A percentile compares a stretch with the other conserved stretches of the same genome.
Evolutionary conservation across 331 rosid genomes (phyloP).

Genomic region (Quercus phellos): DNA sequence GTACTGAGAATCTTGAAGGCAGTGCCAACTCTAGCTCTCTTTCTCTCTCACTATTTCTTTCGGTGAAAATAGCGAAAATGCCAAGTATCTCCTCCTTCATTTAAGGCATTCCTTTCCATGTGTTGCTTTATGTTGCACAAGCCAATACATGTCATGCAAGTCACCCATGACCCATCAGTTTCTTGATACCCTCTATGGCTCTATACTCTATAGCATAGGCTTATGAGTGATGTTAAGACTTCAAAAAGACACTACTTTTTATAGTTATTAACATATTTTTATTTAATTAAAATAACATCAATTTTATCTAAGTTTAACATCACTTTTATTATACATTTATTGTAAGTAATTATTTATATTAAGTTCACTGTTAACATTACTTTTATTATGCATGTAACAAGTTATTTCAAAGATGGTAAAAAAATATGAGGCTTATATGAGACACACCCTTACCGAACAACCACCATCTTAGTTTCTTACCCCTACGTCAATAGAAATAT

Average conservation of each 20-base stretch:
- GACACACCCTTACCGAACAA: background rate
- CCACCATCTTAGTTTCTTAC: background rate
- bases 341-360: too few species aligned
- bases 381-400: too few species aligned
- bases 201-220: too few species aligned
- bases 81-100: background rate
- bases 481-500: background rate
- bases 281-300: too few species aligned
- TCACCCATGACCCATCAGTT: slow-evolving; percentile 29
- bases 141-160: slow-evolving; percentile 44
- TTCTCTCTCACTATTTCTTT: background rate
- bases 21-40: slow-evolving; percentile 25
- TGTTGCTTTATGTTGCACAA: slow-evolving; percentile 19
- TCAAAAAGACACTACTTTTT: too few species aligned
- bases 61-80: background rate
- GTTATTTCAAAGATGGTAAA: too few species aligned
- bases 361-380: too few species aligned
- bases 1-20: slow-evolving; percentile 24
- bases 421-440: background rate
- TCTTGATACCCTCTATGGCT: background rate
- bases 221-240: too few species aligned
- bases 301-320: too few species aligned
- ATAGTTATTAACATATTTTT: too few species aligned
- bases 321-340: too few species aligned
- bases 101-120: slow-evolving; percentile 22